These are phyloP conservation scores for Penicillium sumatraense DNA, from an alignment of 2,329 filamentous ascomycete species.

Conservation along the genomic window DNA sequence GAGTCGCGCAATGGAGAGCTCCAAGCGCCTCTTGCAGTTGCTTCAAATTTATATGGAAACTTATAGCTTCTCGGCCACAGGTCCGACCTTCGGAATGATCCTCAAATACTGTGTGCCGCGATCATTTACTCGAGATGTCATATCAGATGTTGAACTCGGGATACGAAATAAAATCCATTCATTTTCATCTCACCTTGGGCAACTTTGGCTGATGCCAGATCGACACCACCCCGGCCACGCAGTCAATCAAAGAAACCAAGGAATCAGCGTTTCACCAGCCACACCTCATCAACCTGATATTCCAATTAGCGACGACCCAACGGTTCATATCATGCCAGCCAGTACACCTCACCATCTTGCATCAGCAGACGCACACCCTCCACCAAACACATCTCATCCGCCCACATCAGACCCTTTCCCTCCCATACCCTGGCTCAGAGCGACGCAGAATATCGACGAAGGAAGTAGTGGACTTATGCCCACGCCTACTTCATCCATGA, in stretches of 20 bases:
- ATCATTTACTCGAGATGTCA: conserved; percentile 4
- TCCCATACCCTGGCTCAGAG: conserved; percentile 34
- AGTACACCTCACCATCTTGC: conserved; percentile 13
- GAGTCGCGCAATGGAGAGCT: conserved; percentile 39
- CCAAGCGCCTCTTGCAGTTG: conserved; percentile 40
- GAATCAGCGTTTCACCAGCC: conserved; percentile 3
- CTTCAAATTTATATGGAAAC: conserved; percentile 45
- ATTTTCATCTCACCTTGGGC: conserved; percentile 34
- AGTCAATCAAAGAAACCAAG: conserved; percentile 2
- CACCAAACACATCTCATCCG: conserved; percentile 7
- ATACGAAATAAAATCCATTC: conserved; percentile 34
- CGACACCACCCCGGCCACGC: background rate
- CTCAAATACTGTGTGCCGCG: conserved; percentile 38
- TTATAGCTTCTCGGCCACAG: conserved; percentile 45
- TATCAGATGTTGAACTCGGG: conserved; percentile 30
- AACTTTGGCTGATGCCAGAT: conserved; percentile 31
- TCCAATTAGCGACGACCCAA: conserved; percentile 5
- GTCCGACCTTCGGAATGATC: conserved; percentile 48
- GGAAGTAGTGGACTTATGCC: conserved; percentile 27
- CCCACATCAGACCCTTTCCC: conserved; percentile 27
- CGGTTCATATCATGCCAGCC: conserved; percentile 7
- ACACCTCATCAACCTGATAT: conserved; percentile 14
- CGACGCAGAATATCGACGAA: conserved; percentile 31
- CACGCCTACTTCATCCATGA: conserved; percentile 34
- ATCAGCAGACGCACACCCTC: conserved; percentile 2